These are phyloP conservation scores for Eucalyptus rudis DNA, from an alignment of 345 rosid species.

Conservation along the genomic window DNA sequence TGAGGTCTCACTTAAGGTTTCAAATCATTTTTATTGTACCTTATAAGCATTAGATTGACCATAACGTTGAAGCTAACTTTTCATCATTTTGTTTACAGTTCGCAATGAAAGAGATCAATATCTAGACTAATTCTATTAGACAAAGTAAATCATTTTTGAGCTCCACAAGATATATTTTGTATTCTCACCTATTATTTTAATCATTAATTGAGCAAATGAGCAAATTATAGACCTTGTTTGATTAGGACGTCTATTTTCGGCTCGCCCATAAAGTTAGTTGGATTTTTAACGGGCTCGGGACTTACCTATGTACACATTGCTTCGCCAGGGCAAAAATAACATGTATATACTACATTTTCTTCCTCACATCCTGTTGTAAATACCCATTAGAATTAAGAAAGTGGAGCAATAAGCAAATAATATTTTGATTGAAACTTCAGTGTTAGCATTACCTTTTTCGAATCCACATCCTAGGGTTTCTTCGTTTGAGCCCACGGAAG, in stretches of 20 bases:
- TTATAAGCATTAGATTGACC: neutral
- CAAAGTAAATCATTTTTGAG: neutral
- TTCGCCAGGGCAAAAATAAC: neutral
- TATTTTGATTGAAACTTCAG: neutral
- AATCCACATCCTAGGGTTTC: neutral
- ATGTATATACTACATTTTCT: neutral
- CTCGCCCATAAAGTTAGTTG: neutral
- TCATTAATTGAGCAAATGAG: neutral
- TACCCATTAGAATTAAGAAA: neutral
- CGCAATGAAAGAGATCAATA: neutral
- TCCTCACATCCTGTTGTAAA: neutral
- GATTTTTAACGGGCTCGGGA: neutral
- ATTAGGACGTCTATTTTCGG: neutral
- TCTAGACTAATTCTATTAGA: neutral
- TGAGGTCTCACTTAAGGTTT: neutral
- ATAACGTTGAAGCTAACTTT: neutral
- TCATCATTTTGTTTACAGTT: neutral
- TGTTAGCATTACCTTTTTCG: neutral
- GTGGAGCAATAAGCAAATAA: neutral
- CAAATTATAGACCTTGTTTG: neutral
- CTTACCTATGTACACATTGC: neutral
- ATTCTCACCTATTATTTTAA: neutral
- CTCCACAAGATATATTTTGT: neutral
- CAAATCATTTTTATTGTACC: neutral
- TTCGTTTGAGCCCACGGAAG: neutral